These are phyloP conservation scores for Pittosporum tobira DNA, from an alignment of 129 eudicot genomes.

Conservation along the genomic window DNA sequence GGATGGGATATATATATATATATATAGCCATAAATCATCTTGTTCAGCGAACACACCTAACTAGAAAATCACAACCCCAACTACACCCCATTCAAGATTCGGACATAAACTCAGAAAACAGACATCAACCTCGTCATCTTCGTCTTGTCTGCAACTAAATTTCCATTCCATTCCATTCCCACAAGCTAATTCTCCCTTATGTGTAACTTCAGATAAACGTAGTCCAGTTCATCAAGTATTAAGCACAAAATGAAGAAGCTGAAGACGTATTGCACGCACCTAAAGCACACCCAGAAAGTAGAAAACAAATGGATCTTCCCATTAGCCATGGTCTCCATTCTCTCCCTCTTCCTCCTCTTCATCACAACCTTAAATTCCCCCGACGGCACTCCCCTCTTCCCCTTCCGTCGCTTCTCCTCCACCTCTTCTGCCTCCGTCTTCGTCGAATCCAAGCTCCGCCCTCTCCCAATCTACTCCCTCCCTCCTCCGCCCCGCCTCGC, in stretches of 20 bases:
- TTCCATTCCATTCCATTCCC: too few species aligned
- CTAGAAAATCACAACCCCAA: too few species aligned
- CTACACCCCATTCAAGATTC: too few species aligned
- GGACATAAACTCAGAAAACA: too few species aligned
- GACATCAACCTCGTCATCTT: too few species aligned
- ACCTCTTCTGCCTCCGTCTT: conserved; percentile 35
- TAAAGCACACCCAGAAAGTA: conserved; percentile 21
- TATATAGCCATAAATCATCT: too few species aligned
- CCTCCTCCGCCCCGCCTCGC: conserved; percentile 81
- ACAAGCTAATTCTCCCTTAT: too few species aligned
- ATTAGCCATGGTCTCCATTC: conserved; percentile 24
- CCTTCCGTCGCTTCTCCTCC: conserved; percentile 11
- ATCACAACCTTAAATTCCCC: conserved; percentile 33
- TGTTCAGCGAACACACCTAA: too few species aligned
- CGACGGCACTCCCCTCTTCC: conserved; percentile 20
- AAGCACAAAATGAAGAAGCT: conserved; percentile 58
- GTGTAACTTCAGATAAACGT: too few species aligned
- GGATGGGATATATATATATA: too few species aligned
- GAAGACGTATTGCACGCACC: conserved; percentile 26
- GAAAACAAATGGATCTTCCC: conserved; percentile 46
- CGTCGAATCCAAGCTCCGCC: conserved; percentile 60
- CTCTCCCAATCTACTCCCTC: conserved; percentile 29
- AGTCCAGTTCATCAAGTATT: too few species aligned
- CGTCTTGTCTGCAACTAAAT: too few species aligned
- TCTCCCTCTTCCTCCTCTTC: conserved; percentile 36